phyloP scores from a whole-genome alignment of 2,329 filamentous ascomycete genomes.

The Scedosporium dehoogii region DNA sequence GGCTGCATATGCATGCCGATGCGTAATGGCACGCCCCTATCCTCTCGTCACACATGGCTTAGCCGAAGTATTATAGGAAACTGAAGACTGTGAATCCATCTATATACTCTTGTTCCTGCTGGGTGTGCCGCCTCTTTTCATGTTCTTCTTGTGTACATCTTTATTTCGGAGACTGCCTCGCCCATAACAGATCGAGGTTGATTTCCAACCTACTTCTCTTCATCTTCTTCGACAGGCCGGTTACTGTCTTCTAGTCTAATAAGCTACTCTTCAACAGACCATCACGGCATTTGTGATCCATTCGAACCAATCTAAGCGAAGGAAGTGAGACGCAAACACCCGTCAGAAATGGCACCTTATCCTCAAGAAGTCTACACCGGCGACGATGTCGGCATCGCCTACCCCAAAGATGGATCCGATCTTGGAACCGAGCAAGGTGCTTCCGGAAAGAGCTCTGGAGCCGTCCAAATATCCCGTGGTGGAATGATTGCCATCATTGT shows the following conservation, averaged over 20 bases:
- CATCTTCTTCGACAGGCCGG: not conserved
- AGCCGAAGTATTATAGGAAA: not conserved
- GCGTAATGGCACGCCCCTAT: constrained; percentile 3
- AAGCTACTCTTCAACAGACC: not conserved
- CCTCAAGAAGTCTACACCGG: constrained; percentile 3
- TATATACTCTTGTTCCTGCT: constrained; percentile 4
- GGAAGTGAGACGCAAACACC: not conserved
- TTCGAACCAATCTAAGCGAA: not conserved
- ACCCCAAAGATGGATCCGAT: constrained; percentile 4
- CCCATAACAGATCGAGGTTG: not conserved
- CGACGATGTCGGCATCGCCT: constrained; percentile 4
- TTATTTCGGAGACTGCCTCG: not conserved
- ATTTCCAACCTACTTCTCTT: not conserved
- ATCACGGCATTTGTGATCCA: not conserved
- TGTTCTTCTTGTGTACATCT: not conserved
- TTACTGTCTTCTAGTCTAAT: not conserved
- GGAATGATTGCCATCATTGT: constrained; percentile 66
- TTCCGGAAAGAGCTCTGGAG: constrained; percentile 49
- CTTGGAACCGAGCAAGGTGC: constrained; percentile 51
- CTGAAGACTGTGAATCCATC: not conserved
- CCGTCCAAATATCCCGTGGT: constrained; percentile 55
- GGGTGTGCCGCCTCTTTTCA: not conserved
- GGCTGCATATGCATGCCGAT: not conserved
- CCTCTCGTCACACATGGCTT: not conserved
- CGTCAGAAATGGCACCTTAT: not conserved